These are phyloP conservation scores for Picochlorum sp. DNA, from an alignment of 139 green algal genomes.

Conservation along the genomic window DNA sequence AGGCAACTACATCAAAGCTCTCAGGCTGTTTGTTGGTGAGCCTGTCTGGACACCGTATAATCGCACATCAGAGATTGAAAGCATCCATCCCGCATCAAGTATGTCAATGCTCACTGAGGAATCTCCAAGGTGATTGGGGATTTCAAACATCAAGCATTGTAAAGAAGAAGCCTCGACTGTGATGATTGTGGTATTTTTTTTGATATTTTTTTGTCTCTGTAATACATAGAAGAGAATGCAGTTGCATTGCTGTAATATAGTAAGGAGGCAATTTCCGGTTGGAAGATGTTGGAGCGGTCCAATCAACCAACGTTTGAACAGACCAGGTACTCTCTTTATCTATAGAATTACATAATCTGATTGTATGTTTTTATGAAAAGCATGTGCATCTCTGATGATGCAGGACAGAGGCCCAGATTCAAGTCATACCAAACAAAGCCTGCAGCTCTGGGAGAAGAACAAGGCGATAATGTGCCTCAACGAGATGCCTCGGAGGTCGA, in stretches of 20 bases:
- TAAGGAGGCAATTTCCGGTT: not conserved
- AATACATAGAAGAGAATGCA: not conserved
- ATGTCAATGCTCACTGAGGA: constrained; percentile 14
- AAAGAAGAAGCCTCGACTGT: not conserved
- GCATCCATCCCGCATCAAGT: constrained; percentile 48
- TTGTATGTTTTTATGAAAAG: not conserved
- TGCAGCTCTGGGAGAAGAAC: no score
- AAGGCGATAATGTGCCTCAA: no score
- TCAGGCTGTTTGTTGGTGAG: constrained; percentile 90
- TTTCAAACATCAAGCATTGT: not conserved
- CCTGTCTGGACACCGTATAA: constrained; percentile 91
- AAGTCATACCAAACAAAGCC: no score
- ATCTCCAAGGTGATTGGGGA: no score
- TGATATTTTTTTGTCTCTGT: no score
- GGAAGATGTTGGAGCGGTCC: not conserved
- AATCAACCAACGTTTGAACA: no score
- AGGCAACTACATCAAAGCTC: constrained; percentile 83
- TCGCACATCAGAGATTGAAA: constrained; percentile 54
- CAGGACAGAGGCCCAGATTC: no score
- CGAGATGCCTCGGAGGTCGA: not conserved
- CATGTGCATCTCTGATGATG: not conserved
- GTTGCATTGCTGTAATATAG: not conserved
- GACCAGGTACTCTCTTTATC: no score
- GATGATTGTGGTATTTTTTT: no score
- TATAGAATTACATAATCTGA: no score